A percentile compares a stretch with the other conserved stretches of the same genome.
These are phyloP conservation scores for Somion occarium DNA, from an alignment of 1,284 basidiomycete genomes.

Conservation along the genomic window DNA sequence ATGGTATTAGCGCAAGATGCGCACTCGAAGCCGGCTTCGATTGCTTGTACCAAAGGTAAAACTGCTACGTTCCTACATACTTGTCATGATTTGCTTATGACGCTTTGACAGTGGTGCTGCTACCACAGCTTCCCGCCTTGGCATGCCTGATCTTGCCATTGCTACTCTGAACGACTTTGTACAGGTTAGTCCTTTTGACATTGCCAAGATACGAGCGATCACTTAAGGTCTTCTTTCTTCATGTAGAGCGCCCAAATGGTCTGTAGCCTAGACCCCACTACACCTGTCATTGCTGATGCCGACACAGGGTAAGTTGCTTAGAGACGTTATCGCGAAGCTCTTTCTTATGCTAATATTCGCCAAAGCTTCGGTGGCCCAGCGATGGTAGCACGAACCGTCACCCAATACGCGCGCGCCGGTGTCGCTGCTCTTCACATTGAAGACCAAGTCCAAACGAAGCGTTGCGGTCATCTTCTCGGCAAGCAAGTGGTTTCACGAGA, in stretches of 20 bases:
- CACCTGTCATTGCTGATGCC: constrained; percentile 77
- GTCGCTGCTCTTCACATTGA: constrained; percentile 79
- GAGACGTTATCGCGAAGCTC: neutral
- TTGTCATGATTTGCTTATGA: neutral
- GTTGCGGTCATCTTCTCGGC: constrained; percentile 77
- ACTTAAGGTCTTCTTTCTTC: no score
- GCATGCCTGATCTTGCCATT: constrained; percentile 76
- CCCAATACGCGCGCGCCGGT: constrained; percentile 65
- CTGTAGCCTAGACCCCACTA: constrained; percentile 55
- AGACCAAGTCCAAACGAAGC: constrained; percentile 81
- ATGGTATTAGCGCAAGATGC: constrained; percentile 76
- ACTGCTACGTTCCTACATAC: constrained; percentile 2
- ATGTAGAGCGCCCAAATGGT: constrained; percentile 54
- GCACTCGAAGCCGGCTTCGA: constrained; percentile 75
- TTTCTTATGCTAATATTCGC: neutral
- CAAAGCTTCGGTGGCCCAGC: constrained; percentile 69
- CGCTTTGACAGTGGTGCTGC: constrained; percentile 54
- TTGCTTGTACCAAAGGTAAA: constrained; percentile 65
- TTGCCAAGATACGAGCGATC: no score
- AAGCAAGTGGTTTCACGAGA: constrained; percentile 78
- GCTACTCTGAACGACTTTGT: constrained; percentile 79
- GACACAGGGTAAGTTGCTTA: constrained; percentile 56
- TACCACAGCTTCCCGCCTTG: constrained; percentile 72
- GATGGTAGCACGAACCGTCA: constrained; percentile 74
- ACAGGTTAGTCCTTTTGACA: constrained; percentile 33